These are phyloP conservation scores for Acarospora socialis DNA, from an alignment of 2,329 filamentous ascomycete genomes.

Conservation along the genomic window DNA sequence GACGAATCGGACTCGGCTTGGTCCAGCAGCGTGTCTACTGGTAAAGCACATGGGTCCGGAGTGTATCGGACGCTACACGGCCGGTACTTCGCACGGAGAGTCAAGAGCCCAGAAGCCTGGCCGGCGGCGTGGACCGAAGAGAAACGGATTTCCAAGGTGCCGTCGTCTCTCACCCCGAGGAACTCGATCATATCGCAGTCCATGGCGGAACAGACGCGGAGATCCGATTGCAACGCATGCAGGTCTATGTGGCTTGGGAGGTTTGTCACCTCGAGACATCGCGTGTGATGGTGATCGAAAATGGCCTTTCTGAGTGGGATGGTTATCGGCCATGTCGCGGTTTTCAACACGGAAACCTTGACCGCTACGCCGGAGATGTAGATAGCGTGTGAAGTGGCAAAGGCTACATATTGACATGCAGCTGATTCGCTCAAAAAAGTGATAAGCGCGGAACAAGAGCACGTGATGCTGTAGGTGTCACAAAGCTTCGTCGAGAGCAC, in stretches of 20 bases:
- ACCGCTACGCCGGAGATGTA: not conserved
- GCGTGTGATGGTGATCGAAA: conserved; percentile 3
- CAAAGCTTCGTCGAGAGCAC: conserved; percentile 6
- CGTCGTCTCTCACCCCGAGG: not conserved
- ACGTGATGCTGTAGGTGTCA: conserved; percentile 4
- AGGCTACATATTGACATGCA: conserved; percentile 2
- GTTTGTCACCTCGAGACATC: conserved; percentile 8
- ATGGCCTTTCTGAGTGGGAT: not conserved
- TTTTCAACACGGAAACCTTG: not conserved
- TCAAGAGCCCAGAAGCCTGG: not conserved
- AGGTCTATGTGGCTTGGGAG: conserved; percentile 2
- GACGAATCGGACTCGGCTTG: not conserved
- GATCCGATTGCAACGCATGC: not conserved
- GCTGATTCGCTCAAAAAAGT: conserved; percentile 6
- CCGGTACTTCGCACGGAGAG: not conserved
- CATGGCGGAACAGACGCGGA: not conserved
- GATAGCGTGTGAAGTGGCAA: conserved; percentile 1
- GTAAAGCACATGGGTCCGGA: conserved; percentile 3
- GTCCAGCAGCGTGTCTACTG: not conserved
- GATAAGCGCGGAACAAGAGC: conserved; percentile 5
- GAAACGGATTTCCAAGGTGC: conserved; percentile 2
- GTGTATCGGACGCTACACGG: not conserved
- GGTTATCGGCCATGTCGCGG: conserved; percentile 10
- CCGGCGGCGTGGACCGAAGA: not conserved
- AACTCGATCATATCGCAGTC: not conserved